Evolutionary conservation across 2,329 filamentous ascomycete species (phyloP), one percentile per base, ranked within the genome.

Genomic region (Ophiostoma montium): DNA sequence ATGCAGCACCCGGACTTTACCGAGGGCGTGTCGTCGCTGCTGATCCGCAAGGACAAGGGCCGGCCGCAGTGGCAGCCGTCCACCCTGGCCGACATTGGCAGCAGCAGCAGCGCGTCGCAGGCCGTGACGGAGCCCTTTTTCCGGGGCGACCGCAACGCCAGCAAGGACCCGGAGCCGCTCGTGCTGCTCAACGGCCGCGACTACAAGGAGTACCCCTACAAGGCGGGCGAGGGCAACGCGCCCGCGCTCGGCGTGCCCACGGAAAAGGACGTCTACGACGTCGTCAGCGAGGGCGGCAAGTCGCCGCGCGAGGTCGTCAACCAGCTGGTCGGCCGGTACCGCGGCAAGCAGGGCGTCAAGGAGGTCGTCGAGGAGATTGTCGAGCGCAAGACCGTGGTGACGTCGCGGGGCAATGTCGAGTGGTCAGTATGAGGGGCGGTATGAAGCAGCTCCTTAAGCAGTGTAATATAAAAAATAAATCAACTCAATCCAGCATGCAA

Each of bases 1-100:
- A 96, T 98, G 90, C 73, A 74, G 50, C 83, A 92, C 63, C 84
- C 78, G 5, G 92, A 98, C 65, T 98, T 98, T 61, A 80, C 80
- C 39, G 86, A 94, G 67, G 92, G 92, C 48, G 90, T 98, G n/a
- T 78, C 78, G 47, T 82, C 87, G 21, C 75, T 83, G 45, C 74
- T 98, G 36, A 75, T 92, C 58, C 74, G 78, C 60, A 87, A 87
- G 67, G 59, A 61, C 16, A 60, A 61, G 57, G 67, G 61, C 15
- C 70, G 71, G 19, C 85, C 89, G 1, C 69, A 73, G 53, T 98
- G 92, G 92, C 65, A 82, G 55, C 89, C 88, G 4, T 72, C 75
- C 39, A 78, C 74, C 7, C 71, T 96, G 2, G 72, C 78, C n/a
- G 80, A 83, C 35, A 76, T 94, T 48, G 64, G 70, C 15, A 60